These are phyloP conservation scores for Asterochloris sp. DNA, from an alignment of 139 green algal genomes.

Conservation along the genomic window DNA sequence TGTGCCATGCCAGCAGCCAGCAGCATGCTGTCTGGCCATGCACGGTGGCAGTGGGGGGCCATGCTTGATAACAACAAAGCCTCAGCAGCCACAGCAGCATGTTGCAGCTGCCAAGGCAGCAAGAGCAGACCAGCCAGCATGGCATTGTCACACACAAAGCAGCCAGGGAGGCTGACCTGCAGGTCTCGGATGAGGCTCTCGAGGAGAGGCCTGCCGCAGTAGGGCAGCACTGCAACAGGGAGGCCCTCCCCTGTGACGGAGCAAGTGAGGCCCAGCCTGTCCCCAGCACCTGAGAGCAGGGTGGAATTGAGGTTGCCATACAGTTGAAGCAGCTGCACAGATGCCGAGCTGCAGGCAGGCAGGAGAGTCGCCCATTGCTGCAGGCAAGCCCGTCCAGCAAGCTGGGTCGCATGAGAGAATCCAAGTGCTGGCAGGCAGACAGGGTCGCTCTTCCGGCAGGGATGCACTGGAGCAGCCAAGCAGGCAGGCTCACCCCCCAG, in stretches of 20 bases:
- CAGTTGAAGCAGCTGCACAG: too few species aligned
- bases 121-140: too few species aligned
- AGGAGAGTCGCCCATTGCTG: background rate
- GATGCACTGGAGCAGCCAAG: background rate
- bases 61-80: too few species aligned
- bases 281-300: constrained; percentile 64
- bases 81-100: background rate
- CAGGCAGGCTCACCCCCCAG: constrained; percentile 68
- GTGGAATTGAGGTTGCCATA: background rate
- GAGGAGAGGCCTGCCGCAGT: constrained; percentile 88
- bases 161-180: constrained; percentile 42
- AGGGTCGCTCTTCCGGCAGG: background rate
- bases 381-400: background rate
- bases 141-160: too few species aligned
- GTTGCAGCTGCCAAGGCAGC: background rate
- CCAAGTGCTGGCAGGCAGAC: background rate
- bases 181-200: constrained; percentile 90
- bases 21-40: background rate
- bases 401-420: background rate
- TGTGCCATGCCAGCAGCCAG: too few species aligned
- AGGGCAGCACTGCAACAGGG: constrained; percentile 91
- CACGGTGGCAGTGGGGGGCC: too few species aligned
- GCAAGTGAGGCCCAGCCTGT: constrained; percentile 86
- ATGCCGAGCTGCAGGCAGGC: background rate
- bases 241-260: constrained; percentile 84